A percentile compares a stretch with the other conserved stretches of the same genome.
These are phyloP conservation scores for Porpolomopsis calyptriformis DNA, from an alignment of 768 basidiomycete genomes.

Conservation along the genomic window DNA sequence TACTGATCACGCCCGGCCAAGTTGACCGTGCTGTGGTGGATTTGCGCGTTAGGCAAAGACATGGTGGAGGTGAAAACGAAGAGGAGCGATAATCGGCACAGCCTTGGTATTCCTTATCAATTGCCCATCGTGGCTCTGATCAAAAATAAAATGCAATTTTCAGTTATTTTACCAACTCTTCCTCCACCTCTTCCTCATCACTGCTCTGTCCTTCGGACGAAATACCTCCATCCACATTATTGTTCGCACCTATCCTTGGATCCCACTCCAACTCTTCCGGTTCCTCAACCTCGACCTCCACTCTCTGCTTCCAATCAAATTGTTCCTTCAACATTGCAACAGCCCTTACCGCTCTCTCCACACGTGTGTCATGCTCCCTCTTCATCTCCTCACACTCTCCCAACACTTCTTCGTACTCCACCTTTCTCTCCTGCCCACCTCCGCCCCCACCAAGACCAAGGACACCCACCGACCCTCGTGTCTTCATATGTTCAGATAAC, in stretches of 20 bases:
- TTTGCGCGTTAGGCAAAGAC: too few species aligned
- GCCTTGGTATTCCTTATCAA: too few species aligned
- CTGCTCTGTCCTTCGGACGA: slow-evolving; percentile 10
- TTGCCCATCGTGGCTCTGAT: too few species aligned
- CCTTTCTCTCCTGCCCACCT: slow-evolving; percentile 21
- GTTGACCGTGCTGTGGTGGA: too few species aligned
- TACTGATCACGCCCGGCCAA: too few species aligned
- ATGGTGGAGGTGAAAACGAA: too few species aligned
- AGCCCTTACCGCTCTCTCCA: slow-evolving; percentile 69
- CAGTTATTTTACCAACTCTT: slow-evolving; percentile 4
- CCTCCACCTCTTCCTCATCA: slow-evolving; percentile 15
- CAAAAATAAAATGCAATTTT: too few species aligned
- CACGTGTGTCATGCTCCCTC: slow-evolving; percentile 61
- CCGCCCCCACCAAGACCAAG: slow-evolving; percentile 24
- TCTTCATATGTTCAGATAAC: slow-evolving; percentile 55
- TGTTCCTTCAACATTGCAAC: slow-evolving; percentile 69
- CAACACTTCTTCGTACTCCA: slow-evolving; percentile 54
- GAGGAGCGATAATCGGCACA: too few species aligned
- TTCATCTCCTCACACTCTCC: slow-evolving; percentile 57
- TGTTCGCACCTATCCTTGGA: slow-evolving; percentile 30
- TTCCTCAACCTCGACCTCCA: slow-evolving; percentile 69
- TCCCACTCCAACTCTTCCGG: slow-evolving; percentile 72
- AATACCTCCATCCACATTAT: slow-evolving; percentile 11
- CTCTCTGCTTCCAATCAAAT: slow-evolving; percentile 76
- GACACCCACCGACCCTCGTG: slow-evolving; percentile 44